A percentile compares a stretch with the other conserved stretches of the same genome.
Conservation (phyloP, 768 basidiomycete genomes). For the Cyclocybe aegerita region DNA sequence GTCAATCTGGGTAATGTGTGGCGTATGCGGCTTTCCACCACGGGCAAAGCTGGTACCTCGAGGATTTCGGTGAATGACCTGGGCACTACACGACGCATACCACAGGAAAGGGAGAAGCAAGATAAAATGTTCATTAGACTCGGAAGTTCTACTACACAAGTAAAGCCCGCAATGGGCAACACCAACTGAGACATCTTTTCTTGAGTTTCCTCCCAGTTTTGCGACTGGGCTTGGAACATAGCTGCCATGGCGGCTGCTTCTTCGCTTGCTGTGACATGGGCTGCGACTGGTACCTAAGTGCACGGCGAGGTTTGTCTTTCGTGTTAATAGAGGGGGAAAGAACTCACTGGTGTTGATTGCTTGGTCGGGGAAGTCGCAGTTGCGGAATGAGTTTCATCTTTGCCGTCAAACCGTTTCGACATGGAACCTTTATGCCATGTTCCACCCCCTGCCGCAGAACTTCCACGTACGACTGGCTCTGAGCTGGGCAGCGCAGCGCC, state of each 20-base stretch:
- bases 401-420: constrained; percentile 89
- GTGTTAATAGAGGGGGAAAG: constrained; percentile 2
- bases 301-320: neutral
- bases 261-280: constrained; percentile 61
- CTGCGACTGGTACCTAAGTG: constrained; percentile 33
- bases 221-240: constrained; percentile 93
- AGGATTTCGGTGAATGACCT: constrained; percentile 63
- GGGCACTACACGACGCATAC: constrained; percentile 53
- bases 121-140: constrained; percentile 71
- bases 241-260: constrained; percentile 97
- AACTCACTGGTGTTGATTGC: constrained; percentile 28
- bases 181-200: constrained; percentile 99
- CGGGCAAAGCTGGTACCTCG: constrained; percentile 66
- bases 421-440: constrained; percentile 75
- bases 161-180: constrained; percentile 56
- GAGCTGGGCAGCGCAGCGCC: constrained; percentile 45
- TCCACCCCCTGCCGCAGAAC: constrained; percentile 29
- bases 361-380: constrained; percentile 29
- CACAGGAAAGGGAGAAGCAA: constrained; percentile 29
- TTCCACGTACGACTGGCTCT: constrained; percentile 40
- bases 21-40: constrained; percentile 57
- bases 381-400: constrained; percentile 50
- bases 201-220: constrained; percentile 98
- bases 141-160: constrained; percentile 59
- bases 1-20: constrained; percentile 58